A percentile compares a stretch with the other conserved stretches of the same genome.
These are phyloP conservation scores for Tylopilus plumbeoviolaceoides DNA, from an alignment of 768 basidiomycete genomes.

Conservation along the genomic window DNA sequence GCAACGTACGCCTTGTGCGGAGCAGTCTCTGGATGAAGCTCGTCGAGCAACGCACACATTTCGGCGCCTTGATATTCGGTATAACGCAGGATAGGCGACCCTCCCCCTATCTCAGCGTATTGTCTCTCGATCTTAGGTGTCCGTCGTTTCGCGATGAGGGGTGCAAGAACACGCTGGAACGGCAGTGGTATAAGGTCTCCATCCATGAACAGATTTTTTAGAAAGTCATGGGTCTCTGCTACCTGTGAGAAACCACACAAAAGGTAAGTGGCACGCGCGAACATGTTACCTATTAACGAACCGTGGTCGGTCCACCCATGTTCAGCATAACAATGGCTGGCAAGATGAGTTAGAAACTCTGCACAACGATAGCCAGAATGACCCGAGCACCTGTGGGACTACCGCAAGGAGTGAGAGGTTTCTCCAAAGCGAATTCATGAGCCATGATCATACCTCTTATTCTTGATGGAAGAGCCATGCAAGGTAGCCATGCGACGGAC, in stretches of 20 bases:
- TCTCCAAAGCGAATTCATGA: not conserved
- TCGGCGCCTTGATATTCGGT: constrained; percentile 84
- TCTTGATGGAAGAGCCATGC: constrained; percentile 34
- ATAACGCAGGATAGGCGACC: constrained; percentile 91
- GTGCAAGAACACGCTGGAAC: constrained; percentile 84
- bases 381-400: constrained; percentile 58
- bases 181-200: constrained; percentile 94
- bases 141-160: constrained; percentile 81
- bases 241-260: constrained; percentile 47
- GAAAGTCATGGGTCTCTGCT: constrained; percentile 87
- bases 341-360: constrained; percentile 16
- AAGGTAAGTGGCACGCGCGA: not conserved
- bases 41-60: constrained; percentile 89
- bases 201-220: constrained; percentile 88
- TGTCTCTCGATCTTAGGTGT: constrained; percentile 93
- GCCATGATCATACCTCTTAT: constrained; percentile 39
- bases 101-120: constrained; percentile 92
- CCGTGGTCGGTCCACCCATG: constrained; percentile 97
- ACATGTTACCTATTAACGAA: constrained; percentile 34
- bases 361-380: not conserved
- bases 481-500: constrained; percentile 44
- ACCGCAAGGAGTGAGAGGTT: constrained; percentile 13
- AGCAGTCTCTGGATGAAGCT: constrained; percentile 87
- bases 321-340: constrained; percentile 94
- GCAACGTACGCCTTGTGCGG: constrained; percentile 96